Conservation (phyloP, 106 monocot genomes). For the Acorus calamus region DNA sequence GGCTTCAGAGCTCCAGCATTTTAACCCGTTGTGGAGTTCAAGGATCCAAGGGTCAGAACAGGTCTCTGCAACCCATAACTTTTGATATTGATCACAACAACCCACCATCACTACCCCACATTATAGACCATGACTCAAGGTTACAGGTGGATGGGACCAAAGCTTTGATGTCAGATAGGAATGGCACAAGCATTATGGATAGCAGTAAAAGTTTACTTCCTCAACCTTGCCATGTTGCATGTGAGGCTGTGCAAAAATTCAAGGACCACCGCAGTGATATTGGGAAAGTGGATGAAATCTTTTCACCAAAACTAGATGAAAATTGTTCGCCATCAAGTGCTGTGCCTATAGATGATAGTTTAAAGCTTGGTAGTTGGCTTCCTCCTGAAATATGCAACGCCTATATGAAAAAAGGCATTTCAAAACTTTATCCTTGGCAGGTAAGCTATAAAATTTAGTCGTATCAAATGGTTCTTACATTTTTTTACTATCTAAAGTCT, state of each 20-base stretch:
- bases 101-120: too few species aligned
- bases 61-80: not conserved
- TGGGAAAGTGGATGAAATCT: not conserved
- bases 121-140: too few species aligned
- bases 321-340: slow-evolving; percentile 51
- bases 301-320: slow-evolving; percentile 12
- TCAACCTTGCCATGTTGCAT: too few species aligned
- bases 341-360: slow-evolving; percentile 34
- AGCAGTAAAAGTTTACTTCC: too few species aligned
- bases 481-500: too few species aligned
- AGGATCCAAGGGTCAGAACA: not conserved
- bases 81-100: too few species aligned
- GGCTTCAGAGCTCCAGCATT: slow-evolving; percentile 1
- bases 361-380: slow-evolving; percentile 74
- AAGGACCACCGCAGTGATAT: too few species aligned
- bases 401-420: slow-evolving; percentile 79
- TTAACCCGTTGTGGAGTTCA: not conserved
- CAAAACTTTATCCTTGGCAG: slow-evolving; percentile 97
- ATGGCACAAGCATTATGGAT: too few species aligned
- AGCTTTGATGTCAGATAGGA: too few species aligned
- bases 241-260: too few species aligned
- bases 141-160: too few species aligned
- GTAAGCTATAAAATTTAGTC: slow-evolving; percentile 14
- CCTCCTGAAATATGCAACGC: slow-evolving; percentile 67
- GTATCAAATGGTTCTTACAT: too few species aligned